phyloP scores from a whole-genome alignment of 2,329 filamentous ascomycete genomes.

The Rhinocladiella similis region DNA sequence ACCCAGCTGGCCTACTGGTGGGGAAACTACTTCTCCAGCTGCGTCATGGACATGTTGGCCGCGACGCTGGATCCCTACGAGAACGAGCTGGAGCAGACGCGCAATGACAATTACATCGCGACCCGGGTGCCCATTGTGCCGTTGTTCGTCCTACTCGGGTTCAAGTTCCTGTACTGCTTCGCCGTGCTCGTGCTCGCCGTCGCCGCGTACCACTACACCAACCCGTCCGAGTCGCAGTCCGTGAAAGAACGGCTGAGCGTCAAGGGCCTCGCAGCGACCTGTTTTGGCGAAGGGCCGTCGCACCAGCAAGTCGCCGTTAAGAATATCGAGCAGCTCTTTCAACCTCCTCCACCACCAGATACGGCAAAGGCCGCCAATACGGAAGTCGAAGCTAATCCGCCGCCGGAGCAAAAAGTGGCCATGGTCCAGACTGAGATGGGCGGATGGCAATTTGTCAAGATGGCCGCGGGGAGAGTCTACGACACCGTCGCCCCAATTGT shows the following conservation, averaged over 20 bases:
- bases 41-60: background rate
- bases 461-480: background rate
- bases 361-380: background rate
- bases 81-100: background rate
- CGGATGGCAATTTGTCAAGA: slow-evolving; percentile 1
- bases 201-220: background rate
- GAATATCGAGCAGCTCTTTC: slow-evolving; percentile 5
- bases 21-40: background rate
- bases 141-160: background rate
- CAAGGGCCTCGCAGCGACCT: background rate
- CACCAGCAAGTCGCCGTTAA: background rate
- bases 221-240: background rate
- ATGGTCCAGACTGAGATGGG: background rate
- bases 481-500: background rate
- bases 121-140: slow-evolving; percentile 3
- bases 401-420: background rate
- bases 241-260: background rate
- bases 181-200: background rate
- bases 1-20: background rate
- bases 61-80: background rate
- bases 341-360: background rate
- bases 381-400: background rate
- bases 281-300: background rate
- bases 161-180: slow-evolving; percentile 1
- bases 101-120: background rate